Base-by-base conservation (phyloP, 2,329 filamentous ascomycete species). In the Paecilomyces dactylethromorphus region DNA sequence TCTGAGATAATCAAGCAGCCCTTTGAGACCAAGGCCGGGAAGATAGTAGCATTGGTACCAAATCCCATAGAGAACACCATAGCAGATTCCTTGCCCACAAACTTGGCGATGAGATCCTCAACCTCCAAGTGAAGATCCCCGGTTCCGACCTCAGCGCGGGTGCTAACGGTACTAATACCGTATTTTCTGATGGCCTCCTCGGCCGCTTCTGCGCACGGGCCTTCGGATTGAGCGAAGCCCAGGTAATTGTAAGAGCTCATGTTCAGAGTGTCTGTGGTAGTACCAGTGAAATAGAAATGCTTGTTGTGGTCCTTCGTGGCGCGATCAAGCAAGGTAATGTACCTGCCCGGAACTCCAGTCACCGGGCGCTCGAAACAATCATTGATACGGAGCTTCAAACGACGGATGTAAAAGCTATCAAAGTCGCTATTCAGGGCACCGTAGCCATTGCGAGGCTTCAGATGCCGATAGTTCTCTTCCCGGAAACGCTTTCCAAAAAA, bases 11-110 rank as follows among this genome's bases (percentile, higher is more conserved):
- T 89, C 56, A 99, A 83, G 69, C 90, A 95, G 61, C 94, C 94
- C 78, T 96, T 97, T 68, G 89, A 88, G 57, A 96, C 90, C 50
- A 99, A 82, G 35, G 92, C 92, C 2, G 93, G 91, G 81, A 99
- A 97, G 15, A 92, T 87, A 64, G 89, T 91, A 31, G 93, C 89
- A 71, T 99, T 99, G 64, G 94, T 99, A 62, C 92, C 92, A 72
- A 96, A 99, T 33, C 94, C 94, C 94, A 99, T 99, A 24, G 93
- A 97, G 79, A 97, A 97, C 56, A 99, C 88, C 88, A 97, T 97
- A 29, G 94, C 88, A 29, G 90, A 86, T 59, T 92, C 89, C 80
- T 97, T 99, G 73, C 92, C 93, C 45, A 97, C 91, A 69, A 99
- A 99, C 52, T 84, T 83, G 53, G 94, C 94, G 65, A 97, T 85